Base-by-base conservation (phyloP, 2,329 filamentous ascomycete species). In the Fusarium sp. region DNA sequence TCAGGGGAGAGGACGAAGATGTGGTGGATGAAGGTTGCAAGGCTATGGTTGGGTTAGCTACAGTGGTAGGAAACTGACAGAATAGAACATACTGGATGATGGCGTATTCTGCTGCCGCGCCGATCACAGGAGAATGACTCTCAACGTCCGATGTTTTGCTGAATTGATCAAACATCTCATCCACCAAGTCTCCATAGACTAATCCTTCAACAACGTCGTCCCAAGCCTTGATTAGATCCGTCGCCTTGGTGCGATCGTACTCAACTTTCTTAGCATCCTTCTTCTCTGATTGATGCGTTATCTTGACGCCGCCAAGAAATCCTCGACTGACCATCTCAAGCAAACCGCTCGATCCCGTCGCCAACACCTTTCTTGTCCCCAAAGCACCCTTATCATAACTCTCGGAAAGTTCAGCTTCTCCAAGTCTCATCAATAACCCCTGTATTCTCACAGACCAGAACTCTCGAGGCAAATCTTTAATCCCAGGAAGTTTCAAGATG, bases 351-450 rank as follows among this genome's bases (percentile, higher is more conserved):
- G 90, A 85, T 0, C 90, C 92, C 9, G 92, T 93, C 1, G 92
- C 88, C 51, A 95, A 80, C 22, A 91, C 92, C 81, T 94, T 94
- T 54, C 92, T 85, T 63, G 90, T 89, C 1, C 92, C 92, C 71
- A 95, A 81, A 1, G 89, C 85, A 16, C 91, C 92, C 79, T 94
- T 94, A 78, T 95, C 92, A 75, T 94, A 95, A 77, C 91, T 94
- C 78, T 95, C 92, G 2, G 91, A 94, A 32, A 95, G 82, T 53
- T 93, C 89, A 3, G 89, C 91, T 32, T 89, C 86, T 11, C 86
- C 89, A 57, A 95, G 82, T 73, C 88, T 85, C 72, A 83, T 81
- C 72, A 93, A 82, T 18, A 93, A 78, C 3, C 85, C 85, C 70
- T 88, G 86, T 25, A 91, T 82, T 46, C 88, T 85, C n/a, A 84